Conservation (phyloP, 768 basidiomycete genomes). For the Neoboletus magnificus region DNA sequence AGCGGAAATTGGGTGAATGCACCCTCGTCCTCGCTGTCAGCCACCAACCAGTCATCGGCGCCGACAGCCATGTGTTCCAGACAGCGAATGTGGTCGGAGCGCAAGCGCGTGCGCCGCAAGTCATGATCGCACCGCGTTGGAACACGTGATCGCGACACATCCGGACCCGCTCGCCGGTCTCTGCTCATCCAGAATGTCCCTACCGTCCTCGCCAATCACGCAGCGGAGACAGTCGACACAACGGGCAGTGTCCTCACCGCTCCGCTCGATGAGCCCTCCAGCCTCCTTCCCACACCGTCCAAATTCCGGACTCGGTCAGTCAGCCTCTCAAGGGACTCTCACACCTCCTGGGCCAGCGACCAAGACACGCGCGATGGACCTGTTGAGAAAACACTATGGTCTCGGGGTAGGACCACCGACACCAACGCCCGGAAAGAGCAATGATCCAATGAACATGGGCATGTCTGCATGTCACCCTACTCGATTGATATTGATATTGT, state of each 20-base stretch:
- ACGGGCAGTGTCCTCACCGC: slow-evolving; percentile 42
- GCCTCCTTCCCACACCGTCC: slow-evolving; percentile 17
- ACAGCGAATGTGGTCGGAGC: background rate
- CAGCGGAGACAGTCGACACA: slow-evolving; percentile 28
- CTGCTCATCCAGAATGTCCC: slow-evolving; percentile 5
- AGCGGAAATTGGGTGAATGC: background rate
- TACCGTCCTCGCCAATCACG: slow-evolving; percentile 11
- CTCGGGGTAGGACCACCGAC: slow-evolving; percentile 72
- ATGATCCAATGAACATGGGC: slow-evolving; percentile 85
- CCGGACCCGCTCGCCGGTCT: background rate
- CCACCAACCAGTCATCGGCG: slow-evolving; percentile 42
- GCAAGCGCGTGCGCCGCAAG: background rate
- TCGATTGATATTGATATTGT: slow-evolving; percentile 1
- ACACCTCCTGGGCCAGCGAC: slow-evolving; percentile 31
- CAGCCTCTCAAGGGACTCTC: slow-evolving; percentile 22
- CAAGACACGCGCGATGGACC: slow-evolving; percentile 66
- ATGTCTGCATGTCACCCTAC: slow-evolving; percentile 17
- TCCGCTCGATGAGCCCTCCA: slow-evolving; percentile 41
- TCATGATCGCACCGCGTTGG: slow-evolving; percentile 1
- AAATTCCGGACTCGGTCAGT: slow-evolving; percentile 16
- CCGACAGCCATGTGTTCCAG: slow-evolving; percentile 5
- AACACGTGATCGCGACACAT: slow-evolving; percentile 28
- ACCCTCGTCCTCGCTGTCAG: slow-evolving; percentile 46
- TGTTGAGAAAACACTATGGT: slow-evolving; percentile 85
- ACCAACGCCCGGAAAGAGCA: slow-evolving; percentile 50